Conservation (phyloP, 2,329 filamentous ascomycete species). For the Cladosporium sp. region DNA sequence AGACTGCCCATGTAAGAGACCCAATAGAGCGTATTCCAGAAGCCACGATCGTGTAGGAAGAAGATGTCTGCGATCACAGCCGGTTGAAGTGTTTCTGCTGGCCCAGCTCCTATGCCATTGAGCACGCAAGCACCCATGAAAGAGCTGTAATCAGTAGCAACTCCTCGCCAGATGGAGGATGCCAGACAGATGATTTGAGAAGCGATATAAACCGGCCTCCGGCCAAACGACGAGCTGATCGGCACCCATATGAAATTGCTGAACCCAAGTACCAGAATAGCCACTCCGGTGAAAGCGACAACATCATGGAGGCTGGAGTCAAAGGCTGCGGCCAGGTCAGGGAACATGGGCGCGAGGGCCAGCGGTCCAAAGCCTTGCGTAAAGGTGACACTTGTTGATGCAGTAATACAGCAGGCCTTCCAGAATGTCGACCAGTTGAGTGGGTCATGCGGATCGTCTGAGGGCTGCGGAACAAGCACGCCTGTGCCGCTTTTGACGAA, state of each 20-base stretch:
- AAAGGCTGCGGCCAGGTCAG: slow-evolving; percentile 45
- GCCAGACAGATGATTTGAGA: slow-evolving; percentile 51
- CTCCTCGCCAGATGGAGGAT: slow-evolving; percentile 55
- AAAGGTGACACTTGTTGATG: slow-evolving; percentile 47
- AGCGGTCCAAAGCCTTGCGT: slow-evolving; percentile 53
- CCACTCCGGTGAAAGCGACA: slow-evolving; percentile 54
- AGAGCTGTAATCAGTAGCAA: slow-evolving; percentile 53
- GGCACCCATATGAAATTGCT: slow-evolving; percentile 60
- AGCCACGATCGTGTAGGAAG: slow-evolving; percentile 59
- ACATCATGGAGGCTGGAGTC: slow-evolving; percentile 42
- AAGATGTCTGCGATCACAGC: slow-evolving; percentile 62
- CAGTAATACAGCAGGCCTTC: slow-evolving; percentile 47
- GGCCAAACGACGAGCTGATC: slow-evolving; percentile 51
- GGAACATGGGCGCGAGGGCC: slow-evolving; percentile 57
- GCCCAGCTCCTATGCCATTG: slow-evolving; percentile 60
- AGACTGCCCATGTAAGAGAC: slow-evolving; percentile 59
- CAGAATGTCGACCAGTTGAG: slow-evolving; percentile 46
- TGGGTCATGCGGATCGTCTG: slow-evolving; percentile 43
- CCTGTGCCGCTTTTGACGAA: slow-evolving; percentile 54
- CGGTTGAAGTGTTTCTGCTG: slow-evolving; percentile 59
- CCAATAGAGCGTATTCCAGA: slow-evolving; percentile 60
- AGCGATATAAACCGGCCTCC: slow-evolving; percentile 50
- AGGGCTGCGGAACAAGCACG: slow-evolving; percentile 51
- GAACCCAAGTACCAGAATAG: slow-evolving; percentile 55
- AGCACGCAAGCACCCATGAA: slow-evolving; percentile 61